phyloP scores from a whole-genome alignment of 257 asterid species.

The Gynochthodes officinalis region DNA sequence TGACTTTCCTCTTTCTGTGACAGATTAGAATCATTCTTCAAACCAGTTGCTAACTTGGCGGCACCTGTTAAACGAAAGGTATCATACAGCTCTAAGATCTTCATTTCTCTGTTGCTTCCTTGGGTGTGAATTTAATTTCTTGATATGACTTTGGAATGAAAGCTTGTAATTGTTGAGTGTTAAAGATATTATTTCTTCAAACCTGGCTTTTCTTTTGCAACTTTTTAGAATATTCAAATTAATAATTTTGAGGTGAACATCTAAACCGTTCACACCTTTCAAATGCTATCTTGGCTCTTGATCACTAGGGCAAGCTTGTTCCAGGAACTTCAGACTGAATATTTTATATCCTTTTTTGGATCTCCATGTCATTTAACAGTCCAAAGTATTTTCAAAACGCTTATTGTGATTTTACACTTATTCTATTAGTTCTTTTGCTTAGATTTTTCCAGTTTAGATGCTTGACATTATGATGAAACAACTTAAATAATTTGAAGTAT shows the following conservation, averaged over 20 bases:
- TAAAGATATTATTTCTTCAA: not conserved
- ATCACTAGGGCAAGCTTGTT: not conserved
- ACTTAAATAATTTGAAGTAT: not conserved
- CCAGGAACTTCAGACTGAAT: not conserved
- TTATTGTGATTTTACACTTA: not conserved
- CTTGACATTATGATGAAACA: not conserved
- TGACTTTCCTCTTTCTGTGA: conserved; percentile 18
- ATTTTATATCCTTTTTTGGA: not conserved
- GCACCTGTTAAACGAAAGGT: conserved; percentile 85
- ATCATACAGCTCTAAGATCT: conserved; percentile 6
- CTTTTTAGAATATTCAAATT: not conserved
- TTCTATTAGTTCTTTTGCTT: not conserved
- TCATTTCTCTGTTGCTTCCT: conserved; percentile 1
- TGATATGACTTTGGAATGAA: not conserved
- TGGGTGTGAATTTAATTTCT: not conserved
- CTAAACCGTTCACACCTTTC: not conserved
- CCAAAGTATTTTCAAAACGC: not conserved
- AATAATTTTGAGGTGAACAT: not conserved
- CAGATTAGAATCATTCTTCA: conserved; percentile 96
- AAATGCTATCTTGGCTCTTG: not conserved
- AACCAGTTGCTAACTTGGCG: conserved; percentile 69
- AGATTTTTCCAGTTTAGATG: not conserved
- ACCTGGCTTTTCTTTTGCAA: not conserved
- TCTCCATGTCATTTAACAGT: not conserved
- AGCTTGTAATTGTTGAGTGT: not conserved